These are phyloP conservation scores for Tuber brumale DNA, from an alignment of 495 filamentous ascomycete species.

Conservation along the genomic window DNA sequence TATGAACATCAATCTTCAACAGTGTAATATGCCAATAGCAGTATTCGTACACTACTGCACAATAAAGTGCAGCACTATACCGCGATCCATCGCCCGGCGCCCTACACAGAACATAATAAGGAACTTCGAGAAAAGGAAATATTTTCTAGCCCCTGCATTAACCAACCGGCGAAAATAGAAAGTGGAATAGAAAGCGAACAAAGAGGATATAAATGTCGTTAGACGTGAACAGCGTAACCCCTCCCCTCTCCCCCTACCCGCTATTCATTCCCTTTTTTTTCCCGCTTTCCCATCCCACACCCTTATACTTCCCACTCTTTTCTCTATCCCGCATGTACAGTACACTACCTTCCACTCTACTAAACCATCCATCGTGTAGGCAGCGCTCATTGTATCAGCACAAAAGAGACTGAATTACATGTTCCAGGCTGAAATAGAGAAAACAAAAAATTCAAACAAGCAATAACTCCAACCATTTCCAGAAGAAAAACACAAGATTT, in stretches of 20 bases:
- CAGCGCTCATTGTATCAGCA: background rate
- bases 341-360: background rate
- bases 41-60: background rate
- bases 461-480: slow-evolving; percentile 6
- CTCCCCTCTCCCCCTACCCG: background rate
- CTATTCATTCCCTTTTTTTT: background rate
- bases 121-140: background rate
- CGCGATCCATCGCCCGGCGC: background rate
- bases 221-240: background rate
- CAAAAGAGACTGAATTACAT: slow-evolving; percentile 5
- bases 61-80: background rate
- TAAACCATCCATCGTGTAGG: background rate
- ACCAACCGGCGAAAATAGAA: background rate
- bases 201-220: background rate
- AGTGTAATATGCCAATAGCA: background rate
- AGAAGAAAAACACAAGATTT: slow-evolving; percentile 4
- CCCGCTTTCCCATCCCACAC: background rate
- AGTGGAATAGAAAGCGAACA: background rate
- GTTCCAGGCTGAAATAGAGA: background rate
- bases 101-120: background rate
- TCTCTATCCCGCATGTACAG: background rate
- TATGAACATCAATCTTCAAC: background rate
- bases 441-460: background rate
- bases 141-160: background rate
- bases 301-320: background rate